Conservation (phyloP, 169 alveolate genomes). For the Babesia caballi region DNA sequence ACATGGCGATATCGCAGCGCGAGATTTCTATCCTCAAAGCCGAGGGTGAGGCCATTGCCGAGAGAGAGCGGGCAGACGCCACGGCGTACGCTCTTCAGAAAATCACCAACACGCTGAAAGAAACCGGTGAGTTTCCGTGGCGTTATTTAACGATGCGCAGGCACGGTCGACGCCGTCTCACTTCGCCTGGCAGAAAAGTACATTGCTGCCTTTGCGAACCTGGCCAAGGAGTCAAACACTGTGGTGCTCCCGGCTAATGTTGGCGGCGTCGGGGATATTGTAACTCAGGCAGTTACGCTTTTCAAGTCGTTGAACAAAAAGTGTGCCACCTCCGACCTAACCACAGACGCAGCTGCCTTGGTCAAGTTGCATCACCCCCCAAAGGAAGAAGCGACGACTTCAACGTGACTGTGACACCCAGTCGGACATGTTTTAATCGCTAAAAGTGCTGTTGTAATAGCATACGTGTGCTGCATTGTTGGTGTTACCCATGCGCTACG, state of each 20-base stretch:
- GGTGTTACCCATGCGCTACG: too few species aligned
- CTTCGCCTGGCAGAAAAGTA: constrained; percentile 81
- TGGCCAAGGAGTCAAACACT: constrained; percentile 80
- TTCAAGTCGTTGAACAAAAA: constrained; percentile 57
- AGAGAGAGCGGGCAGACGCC: constrained; percentile 80
- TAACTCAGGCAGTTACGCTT: constrained; percentile 73
- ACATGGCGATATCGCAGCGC: constrained; percentile 89
- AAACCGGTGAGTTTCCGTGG: constrained; percentile 47
- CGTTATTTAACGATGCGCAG: neutral
- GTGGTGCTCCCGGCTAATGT: constrained; percentile 80
- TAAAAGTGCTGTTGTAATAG: too few species aligned
- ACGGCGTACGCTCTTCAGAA: constrained; percentile 78
- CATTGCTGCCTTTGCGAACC: constrained; percentile 78
- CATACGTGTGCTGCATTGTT: too few species aligned
- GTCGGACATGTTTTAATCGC: too few species aligned
- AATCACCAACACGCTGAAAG: constrained; percentile 69
- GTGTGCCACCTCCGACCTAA: neutral
- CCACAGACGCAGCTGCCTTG: too few species aligned
- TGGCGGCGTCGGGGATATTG: constrained; percentile 70
- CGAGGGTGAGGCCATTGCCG: constrained; percentile 87
- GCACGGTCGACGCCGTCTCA: constrained; percentile 74
- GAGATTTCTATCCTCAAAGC: constrained; percentile 85
- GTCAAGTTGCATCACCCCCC: too few species aligned
- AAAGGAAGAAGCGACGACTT: too few species aligned
- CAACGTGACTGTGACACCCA: too few species aligned